These are phyloP conservation scores for Nicotiana benthamiana DNA, from an alignment of 257 asterid species.

Conservation along the genomic window DNA sequence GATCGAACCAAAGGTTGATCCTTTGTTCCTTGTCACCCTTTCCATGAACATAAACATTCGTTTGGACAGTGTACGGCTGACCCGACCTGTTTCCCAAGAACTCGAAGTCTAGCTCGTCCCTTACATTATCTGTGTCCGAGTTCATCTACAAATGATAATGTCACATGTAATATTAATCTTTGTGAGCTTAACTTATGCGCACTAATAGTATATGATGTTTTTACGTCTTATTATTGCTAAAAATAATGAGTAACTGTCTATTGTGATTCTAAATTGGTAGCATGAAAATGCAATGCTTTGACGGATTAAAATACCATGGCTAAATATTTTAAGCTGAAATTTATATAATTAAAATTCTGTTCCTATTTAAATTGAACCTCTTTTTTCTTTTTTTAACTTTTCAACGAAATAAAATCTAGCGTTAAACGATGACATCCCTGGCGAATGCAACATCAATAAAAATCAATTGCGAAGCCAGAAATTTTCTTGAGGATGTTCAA, in stretches of 20 bases:
- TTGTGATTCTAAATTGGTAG: too few relatives aligned
- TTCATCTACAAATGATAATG: conserved; percentile 41
- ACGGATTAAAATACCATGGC: too few relatives aligned
- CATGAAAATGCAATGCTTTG: too few relatives aligned
- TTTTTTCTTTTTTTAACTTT: neutral
- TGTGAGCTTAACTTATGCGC: neutral
- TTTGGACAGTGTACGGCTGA: conserved; percentile 86
- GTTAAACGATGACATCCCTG: neutral
- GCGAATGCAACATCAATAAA: too few relatives aligned
- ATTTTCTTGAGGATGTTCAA: too few relatives aligned
- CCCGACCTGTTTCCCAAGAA: conserved; percentile 84
- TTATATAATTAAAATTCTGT: too few relatives aligned
- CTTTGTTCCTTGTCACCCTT: conserved; percentile 76
- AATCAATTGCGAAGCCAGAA: too few relatives aligned
- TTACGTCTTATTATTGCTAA: too few relatives aligned
- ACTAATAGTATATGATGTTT: neutral
- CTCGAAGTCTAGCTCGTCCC: conserved; percentile 86
- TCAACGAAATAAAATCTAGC: neutral
- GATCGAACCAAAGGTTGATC: conserved; percentile 87
- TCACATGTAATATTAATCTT: neutral
- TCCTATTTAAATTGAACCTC: neutral
- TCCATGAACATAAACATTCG: conserved; percentile 70
- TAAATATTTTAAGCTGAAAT: too few relatives aligned
- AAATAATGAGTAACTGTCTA: too few relatives aligned
- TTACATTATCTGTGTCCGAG: conserved; percentile 40